These are phyloP conservation scores for Arabis alpina DNA, from an alignment of 345 rosid species.

Conservation along the genomic window DNA sequence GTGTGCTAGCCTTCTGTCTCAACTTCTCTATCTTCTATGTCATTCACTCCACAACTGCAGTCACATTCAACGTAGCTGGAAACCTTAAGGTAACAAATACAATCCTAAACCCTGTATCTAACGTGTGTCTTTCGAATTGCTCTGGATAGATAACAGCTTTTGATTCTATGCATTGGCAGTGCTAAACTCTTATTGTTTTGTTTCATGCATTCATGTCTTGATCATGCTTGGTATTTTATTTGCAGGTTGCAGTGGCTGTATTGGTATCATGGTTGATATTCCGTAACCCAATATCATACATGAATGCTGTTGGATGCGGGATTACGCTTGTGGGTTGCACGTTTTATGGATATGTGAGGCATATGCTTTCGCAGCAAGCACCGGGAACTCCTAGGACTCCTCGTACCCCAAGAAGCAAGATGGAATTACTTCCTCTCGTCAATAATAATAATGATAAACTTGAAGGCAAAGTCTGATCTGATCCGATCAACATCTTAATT, in stretches of 20 bases:
- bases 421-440: constrained; percentile 90
- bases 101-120: not conserved
- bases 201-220: constrained; percentile 19
- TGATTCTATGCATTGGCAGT: no score
- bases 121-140: not conserved
- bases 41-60: constrained; percentile 98
- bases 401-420: constrained; percentile 72
- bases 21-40: constrained; percentile 98
- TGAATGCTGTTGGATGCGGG: constrained; percentile 94
- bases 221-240: constrained; percentile 18
- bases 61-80: constrained; percentile 98
- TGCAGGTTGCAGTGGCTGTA: constrained; percentile 96
- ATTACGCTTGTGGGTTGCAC: constrained; percentile 94
- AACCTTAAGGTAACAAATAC: constrained; percentile 90
- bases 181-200: no score
- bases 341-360: constrained; percentile 92
- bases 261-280: constrained; percentile 92
- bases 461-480: constrained; percentile 74
- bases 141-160: no score
- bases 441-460: constrained; percentile 72
- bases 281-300: constrained; percentile 79
- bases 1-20: constrained; percentile 93
- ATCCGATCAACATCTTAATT: not conserved
- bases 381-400: constrained; percentile 93
- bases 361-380: constrained; percentile 75